Evolutionary conservation across 1,284 basidiomycete genomes (phyloP), one percentile per base, ranked within the genome.

Genomic region (Sphagnurus paluster): DNA sequence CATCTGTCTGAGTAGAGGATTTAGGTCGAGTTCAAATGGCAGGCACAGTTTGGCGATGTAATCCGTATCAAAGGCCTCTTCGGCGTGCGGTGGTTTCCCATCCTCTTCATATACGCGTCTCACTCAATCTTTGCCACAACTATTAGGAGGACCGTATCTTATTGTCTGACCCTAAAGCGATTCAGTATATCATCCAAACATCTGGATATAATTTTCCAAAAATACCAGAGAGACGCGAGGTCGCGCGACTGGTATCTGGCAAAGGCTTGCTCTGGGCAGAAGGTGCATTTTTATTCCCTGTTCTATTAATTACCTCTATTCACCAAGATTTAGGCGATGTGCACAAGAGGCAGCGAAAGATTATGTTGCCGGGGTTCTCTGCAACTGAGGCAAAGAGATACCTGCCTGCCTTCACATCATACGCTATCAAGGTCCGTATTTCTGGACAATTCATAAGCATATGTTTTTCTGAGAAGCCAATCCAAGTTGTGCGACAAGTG

Each of bases 401-500:
- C 39, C 50, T 63, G 4, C 64, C 64, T 10, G 52, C 67, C n/a
- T 70, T 70, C 52, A 63, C 59, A n/a, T 52, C 55, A 25, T 58
- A 59, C 46, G 66, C 68, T 42, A 53, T 60, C 16, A 64, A 66
- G 60, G 69, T 69, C 43, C 11, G 35, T 14, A 20, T n/a, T 52
- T 23, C 24, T 46, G 26, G 28, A 25, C 37, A 42, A 23, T 28
- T 46, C 13, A 13, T 23, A 20, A n/a, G 19, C 19, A 32, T 36
- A 24, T 44, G 30, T 38, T 38, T 39, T 16, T 44, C 23, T 19
- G 14, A 4, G 4, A 25, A 16, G 13, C 4, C 7, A 37, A 16
- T 5, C 41, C 10, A 39, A 81, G 80, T 64, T 80, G 52, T 63
- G 64, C 8, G 44, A 55, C 11, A 69, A 69, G 56, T 79, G 76